Percentiles rank a stretch among this genome's conserved stretches.
These are phyloP conservation scores for Penicillium verrucosum DNA, from an alignment of 2,329 filamentous ascomycete species.

Conservation along the genomic window DNA sequence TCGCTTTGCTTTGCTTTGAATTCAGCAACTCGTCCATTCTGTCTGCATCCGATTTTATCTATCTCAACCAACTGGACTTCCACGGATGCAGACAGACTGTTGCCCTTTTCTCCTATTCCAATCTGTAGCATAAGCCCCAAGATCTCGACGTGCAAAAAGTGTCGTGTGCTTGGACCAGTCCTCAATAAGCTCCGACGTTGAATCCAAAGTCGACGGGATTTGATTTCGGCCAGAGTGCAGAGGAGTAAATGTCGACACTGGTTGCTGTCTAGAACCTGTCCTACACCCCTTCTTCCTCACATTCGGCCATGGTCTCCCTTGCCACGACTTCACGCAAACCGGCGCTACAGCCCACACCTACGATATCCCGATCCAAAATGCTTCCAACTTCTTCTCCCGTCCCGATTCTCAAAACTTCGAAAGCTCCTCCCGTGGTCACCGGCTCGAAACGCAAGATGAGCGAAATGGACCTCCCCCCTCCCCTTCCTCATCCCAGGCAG, in stretches of 20 bases:
- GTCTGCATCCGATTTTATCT: slow-evolving; percentile 16
- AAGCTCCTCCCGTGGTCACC: slow-evolving; percentile 20
- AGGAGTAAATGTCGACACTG: slow-evolving; percentile 23
- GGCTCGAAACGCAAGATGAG: slow-evolving; percentile 40
- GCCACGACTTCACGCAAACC: slow-evolving; percentile 28
- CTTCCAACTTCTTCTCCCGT: slow-evolving; percentile 31
- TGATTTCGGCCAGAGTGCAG: slow-evolving; percentile 4
- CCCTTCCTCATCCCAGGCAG: slow-evolving; percentile 29
- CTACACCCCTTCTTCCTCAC: background rate
- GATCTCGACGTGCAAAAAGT: slow-evolving; percentile 9
- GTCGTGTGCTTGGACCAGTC: slow-evolving; percentile 24
- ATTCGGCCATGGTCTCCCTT: slow-evolving; percentile 35
- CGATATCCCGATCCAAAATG: slow-evolving; percentile 31
- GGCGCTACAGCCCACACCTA: slow-evolving; percentile 25
- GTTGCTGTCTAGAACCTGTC: slow-evolving; percentile 6
- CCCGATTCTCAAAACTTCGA: slow-evolving; percentile 39
- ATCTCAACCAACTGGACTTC: slow-evolving; percentile 11
- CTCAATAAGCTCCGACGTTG: slow-evolving; percentile 12
- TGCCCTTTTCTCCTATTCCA: slow-evolving; percentile 2
- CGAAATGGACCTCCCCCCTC: slow-evolving; percentile 36
- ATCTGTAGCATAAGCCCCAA: slow-evolving; percentile 12
- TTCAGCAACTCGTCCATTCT: slow-evolving; percentile 11
- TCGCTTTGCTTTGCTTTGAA: slow-evolving; percentile 9
- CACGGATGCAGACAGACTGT: slow-evolving; percentile 22
- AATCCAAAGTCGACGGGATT: slow-evolving; percentile 3